Evolutionary conservation across 176 grass and related monocot species (phyloP).

Genomic region (Avena insularis): DNA sequence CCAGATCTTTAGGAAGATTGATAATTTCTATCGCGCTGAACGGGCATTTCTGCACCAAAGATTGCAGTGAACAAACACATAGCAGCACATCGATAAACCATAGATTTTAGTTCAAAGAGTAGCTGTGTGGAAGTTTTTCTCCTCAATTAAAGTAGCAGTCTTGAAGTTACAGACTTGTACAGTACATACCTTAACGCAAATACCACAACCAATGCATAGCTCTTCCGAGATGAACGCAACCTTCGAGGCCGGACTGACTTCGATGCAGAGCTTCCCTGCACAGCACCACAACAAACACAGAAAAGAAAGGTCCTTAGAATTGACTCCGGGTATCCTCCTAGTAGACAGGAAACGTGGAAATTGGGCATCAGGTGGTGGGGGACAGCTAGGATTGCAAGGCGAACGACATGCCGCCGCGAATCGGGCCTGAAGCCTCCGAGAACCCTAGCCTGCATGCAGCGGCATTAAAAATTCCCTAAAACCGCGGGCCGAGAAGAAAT

Average conservation of each 20-base stretch:
- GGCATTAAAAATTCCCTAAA: too few relatives aligned
- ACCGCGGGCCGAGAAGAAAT: neutral
- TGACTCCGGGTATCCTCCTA: too few relatives aligned
- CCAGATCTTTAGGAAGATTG: slow-evolving; percentile 90
- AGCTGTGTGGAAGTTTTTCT: too few relatives aligned
- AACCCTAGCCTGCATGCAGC: too few relatives aligned
- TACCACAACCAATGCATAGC: slow-evolving; percentile 93
- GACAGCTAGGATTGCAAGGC: too few relatives aligned
- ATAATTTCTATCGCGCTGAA: slow-evolving; percentile 97
- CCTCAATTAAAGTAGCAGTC: neutral
- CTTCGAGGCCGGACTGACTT: slow-evolving; percentile 63
- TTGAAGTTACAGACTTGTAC: neutral
- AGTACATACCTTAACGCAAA: slow-evolving; percentile 84
- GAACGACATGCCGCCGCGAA: too few relatives aligned
- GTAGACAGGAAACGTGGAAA: too few relatives aligned
- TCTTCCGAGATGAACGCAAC: slow-evolving; percentile 93
- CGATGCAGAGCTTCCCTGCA: slow-evolving; percentile 91
- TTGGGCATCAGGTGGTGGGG: too few relatives aligned
- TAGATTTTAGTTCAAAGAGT: neutral
- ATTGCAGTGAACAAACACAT: slow-evolving; percentile 6
- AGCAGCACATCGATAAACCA: neutral
- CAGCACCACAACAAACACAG: neutral
- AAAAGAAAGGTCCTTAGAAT: too few relatives aligned
- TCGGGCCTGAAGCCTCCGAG: too few relatives aligned
- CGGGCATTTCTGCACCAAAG: slow-evolving; percentile 81